These are phyloP conservation scores for Plasmodium gaboni DNA, from an alignment of 169 alveolate genomes.

Conservation along the genomic window DNA sequence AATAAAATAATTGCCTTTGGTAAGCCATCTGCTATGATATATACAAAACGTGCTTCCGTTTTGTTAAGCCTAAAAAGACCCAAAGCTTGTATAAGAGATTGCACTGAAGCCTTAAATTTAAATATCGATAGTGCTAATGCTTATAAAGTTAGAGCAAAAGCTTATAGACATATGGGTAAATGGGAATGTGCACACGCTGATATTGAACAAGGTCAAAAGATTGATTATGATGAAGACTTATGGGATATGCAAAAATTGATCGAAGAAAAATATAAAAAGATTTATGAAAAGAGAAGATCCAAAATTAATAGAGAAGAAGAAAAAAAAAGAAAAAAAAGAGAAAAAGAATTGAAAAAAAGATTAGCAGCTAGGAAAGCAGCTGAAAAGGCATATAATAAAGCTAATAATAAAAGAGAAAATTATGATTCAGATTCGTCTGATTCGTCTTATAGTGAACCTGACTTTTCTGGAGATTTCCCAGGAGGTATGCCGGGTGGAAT, in stretches of 20 bases:
- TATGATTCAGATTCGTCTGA: slow-evolving; percentile 54
- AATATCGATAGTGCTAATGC: slow-evolving; percentile 86
- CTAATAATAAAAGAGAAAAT: slow-evolving; percentile 70
- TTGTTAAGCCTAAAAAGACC: slow-evolving; percentile 79
- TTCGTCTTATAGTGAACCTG: slow-evolving; percentile 64
- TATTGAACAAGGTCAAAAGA: slow-evolving; percentile 85
- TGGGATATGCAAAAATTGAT: slow-evolving; percentile 87
- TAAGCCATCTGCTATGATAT: slow-evolving; percentile 85
- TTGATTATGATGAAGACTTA: slow-evolving; percentile 84
- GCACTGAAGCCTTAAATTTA: slow-evolving; percentile 83
- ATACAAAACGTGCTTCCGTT: slow-evolving; percentile 83
- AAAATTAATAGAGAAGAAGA: slow-evolving; percentile 78
- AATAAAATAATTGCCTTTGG: slow-evolving; percentile 79
- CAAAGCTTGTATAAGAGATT: slow-evolving; percentile 83
- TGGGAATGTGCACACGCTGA: slow-evolving; percentile 86
- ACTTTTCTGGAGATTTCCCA: slow-evolving; percentile 77
- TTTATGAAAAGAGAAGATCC: slow-evolving; percentile 80
- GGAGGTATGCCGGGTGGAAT: slow-evolving; percentile 80
- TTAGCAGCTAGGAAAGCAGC: slow-evolving; percentile 77
- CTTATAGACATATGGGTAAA: slow-evolving; percentile 82
- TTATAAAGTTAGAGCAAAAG: slow-evolving; percentile 80
- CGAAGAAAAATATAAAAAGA: slow-evolving; percentile 82
- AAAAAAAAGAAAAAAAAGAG: slow-evolving; percentile 77
- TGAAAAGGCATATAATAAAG: slow-evolving; percentile 76
- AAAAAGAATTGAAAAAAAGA: slow-evolving; percentile 77